A percentile compares a stretch with the other conserved stretches of the same genome.
Conservation (phyloP, 2,329 filamentous ascomycete genomes). For the Verticillium nubilum region DNA sequence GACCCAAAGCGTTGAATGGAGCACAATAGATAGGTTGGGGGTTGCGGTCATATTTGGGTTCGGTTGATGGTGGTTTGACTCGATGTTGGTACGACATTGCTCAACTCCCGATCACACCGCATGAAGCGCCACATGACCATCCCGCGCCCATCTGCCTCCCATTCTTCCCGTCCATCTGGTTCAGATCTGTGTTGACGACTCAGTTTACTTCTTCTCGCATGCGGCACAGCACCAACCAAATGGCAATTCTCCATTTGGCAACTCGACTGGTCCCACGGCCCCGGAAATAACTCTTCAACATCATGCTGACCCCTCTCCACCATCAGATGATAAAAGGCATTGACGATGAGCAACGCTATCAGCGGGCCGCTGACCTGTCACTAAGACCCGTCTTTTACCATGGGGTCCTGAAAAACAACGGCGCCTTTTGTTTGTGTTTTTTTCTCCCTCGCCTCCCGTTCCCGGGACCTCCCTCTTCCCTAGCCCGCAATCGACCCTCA, state of each 20-base stretch:
- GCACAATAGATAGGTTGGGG: background rate
- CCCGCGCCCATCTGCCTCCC: background rate
- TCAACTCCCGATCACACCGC: background rate
- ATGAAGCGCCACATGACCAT: background rate
- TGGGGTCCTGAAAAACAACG: background rate
- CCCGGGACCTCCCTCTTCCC: background rate
- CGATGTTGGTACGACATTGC: background rate
- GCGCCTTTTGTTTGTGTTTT: too few species aligned
- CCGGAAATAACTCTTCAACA: background rate
- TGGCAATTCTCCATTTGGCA: background rate
- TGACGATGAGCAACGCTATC: background rate
- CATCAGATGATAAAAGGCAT: background rate
- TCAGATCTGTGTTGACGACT: background rate
- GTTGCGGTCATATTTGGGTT: background rate
- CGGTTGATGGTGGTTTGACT: background rate
- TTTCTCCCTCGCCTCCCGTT: too few species aligned
- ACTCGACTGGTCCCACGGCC: background rate
- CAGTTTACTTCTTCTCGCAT: background rate
- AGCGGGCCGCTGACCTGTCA: background rate
- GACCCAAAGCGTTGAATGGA: background rate
- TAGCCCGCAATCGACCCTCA: background rate
- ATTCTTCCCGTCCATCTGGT: background rate
- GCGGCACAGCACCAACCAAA: background rate
- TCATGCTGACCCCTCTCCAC: background rate
- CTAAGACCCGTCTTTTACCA: background rate